phyloP scores from a whole-genome alignment of 768 basidiomycete species.

The Cyclocybe aegerita region DNA sequence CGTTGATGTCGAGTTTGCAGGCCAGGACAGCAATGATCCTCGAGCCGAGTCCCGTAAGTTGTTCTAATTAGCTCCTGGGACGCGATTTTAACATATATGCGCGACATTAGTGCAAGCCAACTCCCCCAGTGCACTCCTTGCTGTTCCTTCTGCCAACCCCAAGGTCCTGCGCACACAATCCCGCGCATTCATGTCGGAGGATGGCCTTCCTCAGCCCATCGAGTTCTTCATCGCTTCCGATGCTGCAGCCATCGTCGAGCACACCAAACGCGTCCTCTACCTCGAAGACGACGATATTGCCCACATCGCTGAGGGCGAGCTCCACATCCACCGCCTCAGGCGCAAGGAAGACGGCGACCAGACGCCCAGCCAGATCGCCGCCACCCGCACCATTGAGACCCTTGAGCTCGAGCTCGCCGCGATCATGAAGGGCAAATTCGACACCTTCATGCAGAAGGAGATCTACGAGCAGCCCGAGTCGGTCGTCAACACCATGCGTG shows the following conservation, averaged over 20 bases:
- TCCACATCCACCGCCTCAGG: conserved; percentile 98
- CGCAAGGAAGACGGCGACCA: conserved; percentile 74
- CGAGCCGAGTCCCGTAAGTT: conserved; percentile 41
- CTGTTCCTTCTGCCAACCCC: conserved; percentile 60
- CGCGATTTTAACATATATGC: conserved; percentile 5
- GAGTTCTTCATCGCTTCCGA: conserved; percentile 99
- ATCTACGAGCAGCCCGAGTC: conserved; percentile 99
- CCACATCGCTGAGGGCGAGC: conserved; percentile 94
- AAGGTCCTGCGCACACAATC: conserved; percentile 94
- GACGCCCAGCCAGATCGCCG: conserved; percentile 56
- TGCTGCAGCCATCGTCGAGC: conserved; percentile 93
- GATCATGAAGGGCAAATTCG: conserved; percentile 99
- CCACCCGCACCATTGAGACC: conserved; percentile 95
- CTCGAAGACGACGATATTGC: conserved; percentile 99
- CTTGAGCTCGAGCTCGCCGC: conserved; percentile 99
- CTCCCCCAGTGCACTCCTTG: conserved; percentile 61
- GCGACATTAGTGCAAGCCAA: conserved; percentile 39
- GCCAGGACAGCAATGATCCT: conserved; percentile 54
- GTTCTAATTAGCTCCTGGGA: background rate
- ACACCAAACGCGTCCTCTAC: conserved; percentile 98
- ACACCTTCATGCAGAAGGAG: conserved; percentile 99
- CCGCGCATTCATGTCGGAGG: conserved; percentile 97
- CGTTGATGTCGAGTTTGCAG: conserved; percentile 94
- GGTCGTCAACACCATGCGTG: conserved; percentile 99
- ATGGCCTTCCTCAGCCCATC: conserved; percentile 97